Base-by-base conservation (phyloP, 805 yeast species). In the Naumovozyma dairenensis region DNA sequence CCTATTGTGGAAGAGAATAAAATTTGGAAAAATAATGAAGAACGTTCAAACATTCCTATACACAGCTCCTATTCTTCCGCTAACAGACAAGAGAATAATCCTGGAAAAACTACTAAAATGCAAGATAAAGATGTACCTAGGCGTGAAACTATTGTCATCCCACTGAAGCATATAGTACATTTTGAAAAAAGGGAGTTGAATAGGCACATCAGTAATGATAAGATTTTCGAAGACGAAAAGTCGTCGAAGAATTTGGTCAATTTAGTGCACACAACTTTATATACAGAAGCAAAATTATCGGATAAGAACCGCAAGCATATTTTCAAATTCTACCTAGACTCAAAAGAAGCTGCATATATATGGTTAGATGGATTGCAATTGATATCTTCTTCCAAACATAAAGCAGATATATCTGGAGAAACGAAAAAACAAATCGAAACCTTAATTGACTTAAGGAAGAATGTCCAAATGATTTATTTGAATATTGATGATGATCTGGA, bases 311-410 rank as follows among this genome's bases (percentile, higher is more conserved):
- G 58, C 22, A 65, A 66, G 27, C 49, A 59, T 14, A 43, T 75
- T 8, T 63, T 82, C 35, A 54, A 66, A n/a, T 78, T 82, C 46
- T 82, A 69, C 50, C 71, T 82, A 10, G 87, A 80, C 38, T 77
- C 83, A 1, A 69, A 71, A 42, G 83, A 78, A 31, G 68, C 73
- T 31, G 74, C 79, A 28, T 72, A 71, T 34, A 71, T 77, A 6
- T 84, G 93, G 93, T 60, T 79, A 22, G 94, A 84, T 57, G 94
- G 93, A 0, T 54, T 83, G 35, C 74, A 72, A 46, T 59, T 74
- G 50, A 49, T 74, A 22, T 59, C 66, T 15, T 34, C 63, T 48
- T 32, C 38, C 36, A 34, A 51, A 45, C 16, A 57, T 48, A 34
- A 38, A 17, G 32, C 35, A 10, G 35, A 40, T 7, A 40, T 69